Evolutionary conservation across 441 rosid species (phyloP).

Genomic region (Omphalea diandra): DNA sequence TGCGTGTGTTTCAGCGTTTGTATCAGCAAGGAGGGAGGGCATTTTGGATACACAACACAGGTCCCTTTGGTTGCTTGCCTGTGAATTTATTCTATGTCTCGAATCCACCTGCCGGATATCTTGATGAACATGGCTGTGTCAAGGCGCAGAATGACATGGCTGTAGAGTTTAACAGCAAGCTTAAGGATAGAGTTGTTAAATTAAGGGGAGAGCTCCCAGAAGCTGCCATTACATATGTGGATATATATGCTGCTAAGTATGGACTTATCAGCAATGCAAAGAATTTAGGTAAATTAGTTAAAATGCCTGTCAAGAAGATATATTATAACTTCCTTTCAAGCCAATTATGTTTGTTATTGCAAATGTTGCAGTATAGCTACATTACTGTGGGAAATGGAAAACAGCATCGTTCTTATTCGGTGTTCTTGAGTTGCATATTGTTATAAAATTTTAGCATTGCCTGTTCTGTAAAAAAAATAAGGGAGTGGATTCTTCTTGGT

Average conservation of each 20-base stretch:
- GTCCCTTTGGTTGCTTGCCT: slow-evolving; percentile 52
- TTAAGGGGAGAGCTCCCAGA: slow-evolving; percentile 41
- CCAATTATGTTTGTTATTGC: no score
- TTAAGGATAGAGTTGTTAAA: slow-evolving; percentile 36
- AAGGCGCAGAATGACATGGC: slow-evolving; percentile 49
- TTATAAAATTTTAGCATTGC: not conserved
- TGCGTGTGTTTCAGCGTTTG: slow-evolving; percentile 48
- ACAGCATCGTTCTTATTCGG: not conserved
- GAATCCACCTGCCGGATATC: slow-evolving; percentile 47
- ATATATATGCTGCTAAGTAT: slow-evolving; percentile 45
- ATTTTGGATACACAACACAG: slow-evolving; percentile 63
- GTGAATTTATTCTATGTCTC: slow-evolving; percentile 55
- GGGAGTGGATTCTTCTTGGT: not conserved
- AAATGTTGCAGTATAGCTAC: not conserved
- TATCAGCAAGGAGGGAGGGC: slow-evolving; percentile 74
- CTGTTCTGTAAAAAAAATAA: not conserved
- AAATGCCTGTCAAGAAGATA: no score
- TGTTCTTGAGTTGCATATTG: not conserved
- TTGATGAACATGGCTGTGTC: slow-evolving; percentile 46
- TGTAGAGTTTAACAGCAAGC: slow-evolving; percentile 37
- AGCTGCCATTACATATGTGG: slow-evolving; percentile 46
- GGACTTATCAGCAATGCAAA: slow-evolving; percentile 38
- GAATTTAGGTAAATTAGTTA: slow-evolving; percentile 36
- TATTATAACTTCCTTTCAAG: no score
- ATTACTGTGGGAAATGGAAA: not conserved